Conservation (phyloP, 2,329 filamentous ascomycete species). For the Colletotrichum cordylinicola region DNA sequence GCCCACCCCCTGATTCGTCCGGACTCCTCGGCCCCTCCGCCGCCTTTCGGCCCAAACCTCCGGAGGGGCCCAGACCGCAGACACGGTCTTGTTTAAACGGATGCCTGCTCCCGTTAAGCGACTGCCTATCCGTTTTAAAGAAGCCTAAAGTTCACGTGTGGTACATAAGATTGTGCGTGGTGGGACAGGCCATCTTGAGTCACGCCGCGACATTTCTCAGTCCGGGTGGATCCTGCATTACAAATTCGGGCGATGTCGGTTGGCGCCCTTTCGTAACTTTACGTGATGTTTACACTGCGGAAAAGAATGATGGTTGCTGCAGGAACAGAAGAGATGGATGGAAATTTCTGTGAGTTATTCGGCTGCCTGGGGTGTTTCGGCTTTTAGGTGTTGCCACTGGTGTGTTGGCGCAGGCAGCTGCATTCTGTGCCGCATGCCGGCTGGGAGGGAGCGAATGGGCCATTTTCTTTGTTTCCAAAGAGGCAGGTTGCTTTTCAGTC, state of each 20-base stretch:
- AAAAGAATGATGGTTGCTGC: neutral
- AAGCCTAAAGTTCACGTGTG: neutral
- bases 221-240: neutral
- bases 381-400: neutral
- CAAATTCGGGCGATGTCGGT: neutral
- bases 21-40: neutral
- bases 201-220: neutral
- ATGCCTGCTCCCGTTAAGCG: neutral
- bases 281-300: neutral
- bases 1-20: neutral
- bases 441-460: neutral
- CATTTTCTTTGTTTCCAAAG: neutral
- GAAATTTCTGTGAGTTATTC: neutral
- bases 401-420: neutral
- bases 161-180: neutral
- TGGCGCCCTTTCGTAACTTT: neutral
- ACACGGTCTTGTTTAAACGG: neutral
- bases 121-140: neutral
- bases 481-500: fast-evolving
- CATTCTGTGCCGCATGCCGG: neutral
- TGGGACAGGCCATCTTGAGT: neutral
- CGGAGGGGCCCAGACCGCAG: neutral
- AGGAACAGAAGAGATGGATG: neutral
- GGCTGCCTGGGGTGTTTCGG: neutral
- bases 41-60: neutral